Conservation (phyloP, 2,329 filamentous ascomycete genomes). For the Fusarium sp. region DNA sequence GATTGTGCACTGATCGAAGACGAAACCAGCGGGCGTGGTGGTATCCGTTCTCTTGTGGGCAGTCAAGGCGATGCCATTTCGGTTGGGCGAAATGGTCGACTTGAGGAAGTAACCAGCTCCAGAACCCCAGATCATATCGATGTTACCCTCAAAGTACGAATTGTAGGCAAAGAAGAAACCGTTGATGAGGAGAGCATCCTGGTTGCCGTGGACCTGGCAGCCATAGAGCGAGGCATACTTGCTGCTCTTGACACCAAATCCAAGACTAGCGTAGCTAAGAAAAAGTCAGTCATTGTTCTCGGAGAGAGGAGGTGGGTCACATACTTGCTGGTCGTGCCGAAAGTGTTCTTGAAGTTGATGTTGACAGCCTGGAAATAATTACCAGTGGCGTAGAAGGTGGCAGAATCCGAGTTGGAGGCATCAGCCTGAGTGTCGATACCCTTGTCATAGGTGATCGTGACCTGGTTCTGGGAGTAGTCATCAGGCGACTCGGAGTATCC, state of each 20-base stretch:
- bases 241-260: constrained; percentile 57
- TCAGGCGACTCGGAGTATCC: constrained; percentile 43
- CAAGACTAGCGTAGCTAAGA: constrained; percentile 56
- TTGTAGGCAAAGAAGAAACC: constrained; percentile 61
- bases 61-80: constrained; percentile 46
- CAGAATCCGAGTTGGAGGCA: constrained; percentile 41
- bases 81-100: constrained; percentile 48
- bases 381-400: constrained; percentile 40
- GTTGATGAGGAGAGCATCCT: constrained; percentile 62
- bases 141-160: constrained; percentile 60
- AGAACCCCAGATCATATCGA: constrained; percentile 59
- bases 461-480: constrained; percentile 38
- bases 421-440: constrained; percentile 39
- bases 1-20: constrained; percentile 50
- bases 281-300: background rate
- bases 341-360: constrained; percentile 42
- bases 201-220: constrained; percentile 59
- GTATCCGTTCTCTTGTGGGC: constrained; percentile 54
- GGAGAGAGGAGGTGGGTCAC: background rate
- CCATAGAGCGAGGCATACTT: constrained; percentile 53
- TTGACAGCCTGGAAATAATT: constrained; percentile 43
- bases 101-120: constrained; percentile 58
- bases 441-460: constrained; percentile 37
- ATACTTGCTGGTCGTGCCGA: constrained; percentile 35
- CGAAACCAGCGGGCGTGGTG: constrained; percentile 51